Evolutionary conservation across 371 early-diverging fungal species (phyloP).

Genomic region (Mucor sp.): DNA sequence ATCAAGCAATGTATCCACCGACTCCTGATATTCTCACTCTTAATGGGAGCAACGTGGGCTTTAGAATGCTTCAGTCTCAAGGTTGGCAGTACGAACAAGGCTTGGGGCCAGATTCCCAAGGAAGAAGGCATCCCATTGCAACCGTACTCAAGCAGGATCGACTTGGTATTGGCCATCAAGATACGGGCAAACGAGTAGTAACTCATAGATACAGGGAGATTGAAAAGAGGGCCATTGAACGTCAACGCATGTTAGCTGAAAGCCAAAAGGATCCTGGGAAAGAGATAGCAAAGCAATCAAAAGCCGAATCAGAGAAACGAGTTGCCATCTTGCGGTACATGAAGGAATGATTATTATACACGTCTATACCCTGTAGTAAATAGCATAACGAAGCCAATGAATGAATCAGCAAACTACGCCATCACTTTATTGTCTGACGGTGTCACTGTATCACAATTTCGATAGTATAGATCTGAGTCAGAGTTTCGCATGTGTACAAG

Average conservation of each 20-base stretch:
- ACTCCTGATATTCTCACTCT: slow-evolving; percentile 27
- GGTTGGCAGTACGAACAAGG: slow-evolving; percentile 62
- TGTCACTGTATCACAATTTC: not conserved
- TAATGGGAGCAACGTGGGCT: slow-evolving; percentile 40
- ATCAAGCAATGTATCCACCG: not conserved
- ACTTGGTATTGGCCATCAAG: slow-evolving; percentile 42
- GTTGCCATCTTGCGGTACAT: slow-evolving; percentile 14
- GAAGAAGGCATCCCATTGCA: slow-evolving; percentile 51
- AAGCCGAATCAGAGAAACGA: slow-evolving; percentile 23
- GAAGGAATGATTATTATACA: not conserved
- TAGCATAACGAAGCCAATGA: too few species aligned
- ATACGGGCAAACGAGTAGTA: slow-evolving; percentile 21
- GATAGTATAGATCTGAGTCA: not conserved
- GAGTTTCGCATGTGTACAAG: not conserved
- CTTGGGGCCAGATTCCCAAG: slow-evolving; percentile 47
- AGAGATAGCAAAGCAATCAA: slow-evolving; percentile 23
- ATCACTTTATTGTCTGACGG: not conserved
- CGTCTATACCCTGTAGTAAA: too few species aligned
- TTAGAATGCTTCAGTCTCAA: slow-evolving; percentile 49
- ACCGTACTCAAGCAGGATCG: slow-evolving; percentile 54
- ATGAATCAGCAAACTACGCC: too few species aligned
- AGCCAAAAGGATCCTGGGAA: slow-evolving; percentile 26
- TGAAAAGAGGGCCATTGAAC: slow-evolving; percentile 19
- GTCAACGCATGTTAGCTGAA: not conserved
- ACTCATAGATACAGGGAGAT: slow-evolving; percentile 30